A percentile compares a stretch with the other conserved stretches of the same genome.
Evolutionary conservation across 2,329 filamentous ascomycete genomes (phyloP).

Genomic region (Xylariaceae sp.): DNA sequence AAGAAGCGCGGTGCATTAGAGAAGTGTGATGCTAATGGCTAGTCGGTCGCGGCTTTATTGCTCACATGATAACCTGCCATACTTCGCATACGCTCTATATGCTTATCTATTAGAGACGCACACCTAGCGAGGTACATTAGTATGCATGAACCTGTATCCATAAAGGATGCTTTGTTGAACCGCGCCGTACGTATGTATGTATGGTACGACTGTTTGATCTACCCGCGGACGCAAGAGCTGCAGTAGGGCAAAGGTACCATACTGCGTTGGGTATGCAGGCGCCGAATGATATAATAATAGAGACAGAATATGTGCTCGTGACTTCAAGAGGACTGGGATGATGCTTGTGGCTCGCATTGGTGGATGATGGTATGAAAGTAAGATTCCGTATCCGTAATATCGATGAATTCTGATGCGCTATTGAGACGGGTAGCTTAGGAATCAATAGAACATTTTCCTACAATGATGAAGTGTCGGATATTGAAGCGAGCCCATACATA

Average conservation of each 20-base stretch:
- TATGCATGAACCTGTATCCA: conserved; percentile 23
- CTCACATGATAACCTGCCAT: background rate
- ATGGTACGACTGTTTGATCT: conserved; percentile 12
- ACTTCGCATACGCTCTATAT: conserved; percentile 13
- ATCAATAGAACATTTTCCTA: background rate
- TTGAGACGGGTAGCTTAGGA: too few relatives aligned
- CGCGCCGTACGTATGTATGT: conserved; percentile 8
- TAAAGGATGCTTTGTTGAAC: background rate
- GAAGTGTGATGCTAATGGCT: background rate
- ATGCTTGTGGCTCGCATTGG: too few relatives aligned
- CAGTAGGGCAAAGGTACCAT: conserved; percentile 5
- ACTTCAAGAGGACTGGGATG: too few relatives aligned
- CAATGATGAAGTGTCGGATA: background rate
- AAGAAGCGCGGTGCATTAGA: background rate
- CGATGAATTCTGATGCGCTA: too few relatives aligned
- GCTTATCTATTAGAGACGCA: conserved; percentile 23
- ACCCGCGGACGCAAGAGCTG: conserved; percentile 3
- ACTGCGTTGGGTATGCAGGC: background rate
- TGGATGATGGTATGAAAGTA: too few relatives aligned
- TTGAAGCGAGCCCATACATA: conserved; percentile 1
- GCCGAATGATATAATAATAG: background rate
- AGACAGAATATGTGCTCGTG: conserved; percentile 4
- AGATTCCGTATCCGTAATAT: too few relatives aligned
- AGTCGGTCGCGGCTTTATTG: background rate
- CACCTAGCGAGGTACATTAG: conserved; percentile 8